A percentile compares a stretch with the other conserved stretches of the same genome.
Conservation (phyloP, 2,329 filamentous ascomycete species). For the Beauveria medogensis region DNA sequence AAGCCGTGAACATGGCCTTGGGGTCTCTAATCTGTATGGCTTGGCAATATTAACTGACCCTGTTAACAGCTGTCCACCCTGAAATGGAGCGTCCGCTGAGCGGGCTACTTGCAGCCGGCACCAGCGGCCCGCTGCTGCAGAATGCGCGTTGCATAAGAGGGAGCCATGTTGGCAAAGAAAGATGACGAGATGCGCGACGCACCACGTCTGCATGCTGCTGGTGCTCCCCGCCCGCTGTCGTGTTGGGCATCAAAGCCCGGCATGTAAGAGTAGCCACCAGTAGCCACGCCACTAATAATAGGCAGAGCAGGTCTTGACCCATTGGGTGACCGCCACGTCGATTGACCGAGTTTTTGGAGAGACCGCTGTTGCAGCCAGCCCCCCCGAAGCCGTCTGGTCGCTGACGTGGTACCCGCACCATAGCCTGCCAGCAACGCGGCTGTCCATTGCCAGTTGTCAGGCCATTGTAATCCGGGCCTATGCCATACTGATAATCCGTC, state of each 20-base stretch:
- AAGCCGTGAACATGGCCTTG: background rate
- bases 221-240: constrained; percentile 3
- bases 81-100: background rate
- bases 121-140: constrained; percentile 6
- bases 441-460: background rate
- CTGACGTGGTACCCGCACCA: background rate
- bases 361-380: background rate
- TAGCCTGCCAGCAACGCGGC: background rate
- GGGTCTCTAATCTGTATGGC: background rate
- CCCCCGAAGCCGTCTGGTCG: background rate
- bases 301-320: background rate
- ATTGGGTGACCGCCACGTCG: constrained; percentile 12
- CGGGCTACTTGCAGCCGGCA: constrained; percentile 2
- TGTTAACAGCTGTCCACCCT: background rate
- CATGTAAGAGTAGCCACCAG: constrained; percentile 6
- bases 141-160: background rate
- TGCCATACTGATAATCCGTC: background rate
- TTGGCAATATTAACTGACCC: background rate
- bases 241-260: constrained; percentile 11
- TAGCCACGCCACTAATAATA: constrained; percentile 1
- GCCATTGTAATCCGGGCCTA: background rate
- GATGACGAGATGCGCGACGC: background rate
- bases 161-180: background rate
- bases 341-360: constrained; percentile 13
- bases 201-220: constrained; percentile 1